Evolutionary conservation across 495 filamentous ascomycete genomes (phyloP), one percentile per base, ranked within the genome.

Genomic region (Extremus antarcticus): DNA sequence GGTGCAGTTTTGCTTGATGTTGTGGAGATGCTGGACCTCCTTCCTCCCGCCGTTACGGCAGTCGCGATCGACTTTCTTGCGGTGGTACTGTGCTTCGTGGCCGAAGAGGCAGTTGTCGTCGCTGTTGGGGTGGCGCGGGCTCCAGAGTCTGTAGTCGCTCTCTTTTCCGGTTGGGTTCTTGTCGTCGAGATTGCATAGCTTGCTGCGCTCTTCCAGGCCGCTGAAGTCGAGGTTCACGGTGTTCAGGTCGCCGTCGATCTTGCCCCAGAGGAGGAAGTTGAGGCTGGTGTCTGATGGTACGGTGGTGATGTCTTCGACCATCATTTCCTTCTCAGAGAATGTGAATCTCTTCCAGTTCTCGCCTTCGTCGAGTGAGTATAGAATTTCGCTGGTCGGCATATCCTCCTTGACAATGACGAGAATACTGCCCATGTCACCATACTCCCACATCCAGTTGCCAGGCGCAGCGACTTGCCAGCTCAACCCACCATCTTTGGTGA

Each of bases 381-480:
- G 78, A 46, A 97, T 68, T 0, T 73, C 65, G 43, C 86, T 83
- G 2, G 88, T 89, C 46, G 82, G 74, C 48, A 70, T 70, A 9
- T 66, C 68, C 52, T 85, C 75, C 43, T 78, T 69, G 24, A 90
- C 88, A 51, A 99, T 83, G 25, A 94, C 88, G 53, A 97, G 78
- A 60, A 97, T 80, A 0, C 87, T 89, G 17, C 94, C 94, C 65
- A 94, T 87, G 59, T 97, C 94, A 51, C 92, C 92, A 62, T 84
- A 94, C 61, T 94, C 88, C 87, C 88, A 99, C 70, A 84, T 83
- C 70, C 88, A 94, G 35, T 71, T 77, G 8, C 92, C 94, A 65
- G 91, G 87, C 72, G 82, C 90, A 51, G 86, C 83, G 35, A 82
- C 75, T 43, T 76, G 84, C 94, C 94, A 99, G 25, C 72, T 82